Conservation (phyloP, 2,329 filamentous ascomycete species). For the Catunica adiposa region DNA sequence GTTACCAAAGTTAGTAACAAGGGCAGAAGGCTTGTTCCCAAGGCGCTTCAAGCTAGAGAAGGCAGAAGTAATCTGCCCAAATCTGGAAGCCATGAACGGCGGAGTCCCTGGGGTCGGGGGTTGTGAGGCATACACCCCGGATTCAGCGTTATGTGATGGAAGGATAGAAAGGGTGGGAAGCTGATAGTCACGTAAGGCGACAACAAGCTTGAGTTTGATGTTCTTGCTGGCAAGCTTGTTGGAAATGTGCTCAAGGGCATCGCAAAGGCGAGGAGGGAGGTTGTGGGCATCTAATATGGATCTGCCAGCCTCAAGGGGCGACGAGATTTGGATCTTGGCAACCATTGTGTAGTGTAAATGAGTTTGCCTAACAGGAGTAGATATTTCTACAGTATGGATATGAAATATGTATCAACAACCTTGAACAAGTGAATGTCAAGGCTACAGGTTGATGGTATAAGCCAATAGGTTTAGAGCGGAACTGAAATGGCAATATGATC, state of each 20-base stretch:
- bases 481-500: background rate
- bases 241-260: slow-evolving; percentile 43
- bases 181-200: slow-evolving; percentile 40
- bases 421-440: background rate
- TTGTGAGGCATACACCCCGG: slow-evolving; percentile 11
- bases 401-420: background rate
- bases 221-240: slow-evolving; percentile 37
- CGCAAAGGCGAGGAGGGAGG: slow-evolving; percentile 36
- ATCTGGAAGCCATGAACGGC: background rate
- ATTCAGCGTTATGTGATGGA: slow-evolving; percentile 3
- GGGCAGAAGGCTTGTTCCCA: background rate
- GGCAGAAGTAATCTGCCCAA: background rate
- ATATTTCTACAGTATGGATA: background rate
- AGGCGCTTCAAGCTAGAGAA: slow-evolving; percentile 3
- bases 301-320: slow-evolving; percentile 44
- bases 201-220: slow-evolving; percentile 40
- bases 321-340: slow-evolving; percentile 39
- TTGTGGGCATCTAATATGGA: slow-evolving; percentile 42
- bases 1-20: background rate
- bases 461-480: background rate
- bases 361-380: slow-evolving; percentile 4
- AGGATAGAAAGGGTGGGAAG: slow-evolving; percentile 21
- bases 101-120: slow-evolving; percentile 21
- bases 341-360: slow-evolving; percentile 24
- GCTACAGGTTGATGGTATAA: background rate